phyloP scores from a whole-genome alignment of 2,329 filamentous ascomycete species.

The Annulohypoxylon truncatum region DNA sequence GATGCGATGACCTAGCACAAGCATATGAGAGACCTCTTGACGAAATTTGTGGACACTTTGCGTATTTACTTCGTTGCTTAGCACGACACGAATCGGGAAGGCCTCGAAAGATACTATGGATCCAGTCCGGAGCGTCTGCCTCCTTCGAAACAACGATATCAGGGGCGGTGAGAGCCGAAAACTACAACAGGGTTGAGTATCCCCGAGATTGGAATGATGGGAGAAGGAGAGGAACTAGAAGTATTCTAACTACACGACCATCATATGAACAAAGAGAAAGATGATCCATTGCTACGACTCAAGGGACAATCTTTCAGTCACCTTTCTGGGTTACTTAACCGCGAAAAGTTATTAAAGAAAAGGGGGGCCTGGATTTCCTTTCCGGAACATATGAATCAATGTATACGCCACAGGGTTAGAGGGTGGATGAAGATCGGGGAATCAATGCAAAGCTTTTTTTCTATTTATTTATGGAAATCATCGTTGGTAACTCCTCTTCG shows the following conservation, averaged over 20 bases:
- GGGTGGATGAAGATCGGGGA: not conserved
- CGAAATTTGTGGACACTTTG: not conserved
- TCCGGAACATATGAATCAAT: not conserved
- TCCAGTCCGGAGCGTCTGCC: not conserved
- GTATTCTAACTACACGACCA: not conserved
- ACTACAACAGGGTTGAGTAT: not conserved
- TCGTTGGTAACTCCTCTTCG: not conserved
- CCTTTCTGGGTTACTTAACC: not conserved
- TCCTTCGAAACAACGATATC: not conserved
- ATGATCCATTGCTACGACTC: not conserved
- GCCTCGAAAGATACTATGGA: constrained; percentile 3
- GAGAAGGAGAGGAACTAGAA: not conserved
- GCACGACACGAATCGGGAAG: not conserved
- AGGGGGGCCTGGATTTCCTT: too few relatives aligned
- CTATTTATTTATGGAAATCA: not conserved
- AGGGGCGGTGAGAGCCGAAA: too few relatives aligned
- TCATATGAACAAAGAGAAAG: not conserved
- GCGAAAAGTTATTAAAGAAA: too few relatives aligned
- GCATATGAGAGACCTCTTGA: not conserved
- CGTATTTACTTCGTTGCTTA: not conserved
- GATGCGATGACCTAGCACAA: not conserved
- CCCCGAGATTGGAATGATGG: not conserved
- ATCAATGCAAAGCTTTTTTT: not conserved
- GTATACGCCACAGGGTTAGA: not conserved
- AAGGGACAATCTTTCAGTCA: not conserved